Evolutionary conservation across 2,329 filamentous ascomycete species (phyloP), one percentile per base, ranked within the genome.

Genomic region (Teratosphaeria gauchensis): DNA sequence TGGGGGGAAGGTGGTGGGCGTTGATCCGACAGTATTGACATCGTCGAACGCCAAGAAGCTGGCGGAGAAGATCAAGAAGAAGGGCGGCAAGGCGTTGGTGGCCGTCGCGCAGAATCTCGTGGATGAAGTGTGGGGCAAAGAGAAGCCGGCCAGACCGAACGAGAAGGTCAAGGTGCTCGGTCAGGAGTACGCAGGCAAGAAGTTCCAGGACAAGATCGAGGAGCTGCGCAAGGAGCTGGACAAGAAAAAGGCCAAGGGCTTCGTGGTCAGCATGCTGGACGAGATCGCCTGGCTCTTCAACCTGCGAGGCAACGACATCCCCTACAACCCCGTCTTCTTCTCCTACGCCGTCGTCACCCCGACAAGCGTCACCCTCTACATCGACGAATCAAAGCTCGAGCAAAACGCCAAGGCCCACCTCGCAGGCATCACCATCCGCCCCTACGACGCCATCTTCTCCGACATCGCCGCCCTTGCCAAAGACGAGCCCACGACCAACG

Each of bases 271-370:
- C 5, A 92, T 95, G 86, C 83, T 99, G 51, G 94, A 99, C 69
- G 94, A 99, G 74, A 85, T 96, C 67, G 94, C 94, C 11, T 99
- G 94, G 94, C 81, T 99, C n/a, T 96, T 96, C 78, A 99, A 99
- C 75, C 77, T 99, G 54, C 86, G 94, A 66, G 94, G 94, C 66
- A 94, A 82, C 72, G 94, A 97, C 71, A 97, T 99, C 64, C 90
- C 91, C 0, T 99, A 94, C 77, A 99, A 99, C 71, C 94, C 94
- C 0, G 94, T 99, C 55, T 97, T 99, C 79, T 97, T 97, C 76
- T 94, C 92, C 16, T 99, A 97, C 69, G 92, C 92, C 52, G 82
- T 94, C 51, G 78, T 99, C 62, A 97, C 94, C 1, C 84, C 86
- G 1, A 85, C 73, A 1, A 79, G 84, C 1, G 89, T 87, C 28